Conservation (phyloP, 768 basidiomycete genomes). For the Boletus rubropictus region DNA sequence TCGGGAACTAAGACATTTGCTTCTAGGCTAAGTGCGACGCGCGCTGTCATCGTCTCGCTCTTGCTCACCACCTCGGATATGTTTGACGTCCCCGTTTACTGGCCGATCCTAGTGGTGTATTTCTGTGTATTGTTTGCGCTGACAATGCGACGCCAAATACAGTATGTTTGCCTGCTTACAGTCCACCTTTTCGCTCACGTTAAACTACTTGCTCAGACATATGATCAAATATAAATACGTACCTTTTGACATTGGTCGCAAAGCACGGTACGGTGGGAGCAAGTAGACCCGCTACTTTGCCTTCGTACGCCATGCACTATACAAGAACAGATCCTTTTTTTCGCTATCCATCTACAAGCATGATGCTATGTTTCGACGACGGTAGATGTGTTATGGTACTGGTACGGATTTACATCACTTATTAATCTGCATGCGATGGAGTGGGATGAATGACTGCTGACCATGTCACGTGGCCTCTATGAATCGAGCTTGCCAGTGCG, state of each 20-base stretch:
- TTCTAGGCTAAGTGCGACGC: constrained; percentile 81
- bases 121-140: constrained; percentile 92
- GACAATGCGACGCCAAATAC: constrained; percentile 94
- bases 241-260: constrained; percentile 93
- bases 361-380: constrained; percentile 12
- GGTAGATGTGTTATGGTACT: constrained; percentile 20
- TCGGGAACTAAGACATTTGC: not conserved
- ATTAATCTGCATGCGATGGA: constrained; percentile 20
- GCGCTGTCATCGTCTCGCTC: constrained; percentile 78
- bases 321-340: constrained; percentile 7
- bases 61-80: constrained; percentile 75
- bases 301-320: not conserved
- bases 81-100: constrained; percentile 97
- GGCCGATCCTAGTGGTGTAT: constrained; percentile 97
- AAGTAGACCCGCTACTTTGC: constrained; percentile 31
- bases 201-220: constrained; percentile 50
- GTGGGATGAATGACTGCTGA: not conserved
- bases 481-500: not conserved
- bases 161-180: constrained; percentile 47
- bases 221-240: constrained; percentile 99
- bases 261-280: constrained; percentile 72
- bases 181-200: constrained; percentile 3
- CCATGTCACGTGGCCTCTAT: constrained; percentile 13
- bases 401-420: constrained; percentile 27
- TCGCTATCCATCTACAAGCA: constrained; percentile 7